These are phyloP conservation scores for Gynochthodes officinalis DNA, from an alignment of 257 asterid species.

Conservation along the genomic window DNA sequence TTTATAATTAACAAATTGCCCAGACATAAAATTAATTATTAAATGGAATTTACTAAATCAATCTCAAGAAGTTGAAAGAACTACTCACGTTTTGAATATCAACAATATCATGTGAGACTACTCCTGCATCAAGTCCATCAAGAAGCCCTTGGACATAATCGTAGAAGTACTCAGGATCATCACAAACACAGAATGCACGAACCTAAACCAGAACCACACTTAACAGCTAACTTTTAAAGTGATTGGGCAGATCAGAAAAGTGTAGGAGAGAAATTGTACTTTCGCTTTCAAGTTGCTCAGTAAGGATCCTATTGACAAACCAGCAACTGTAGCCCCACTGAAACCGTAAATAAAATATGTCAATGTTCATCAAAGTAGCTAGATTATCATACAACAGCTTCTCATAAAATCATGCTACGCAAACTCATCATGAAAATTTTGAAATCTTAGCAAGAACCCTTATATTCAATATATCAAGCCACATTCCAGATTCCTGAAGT, in stretches of 20 bases:
- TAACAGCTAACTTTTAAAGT: conserved; percentile 3
- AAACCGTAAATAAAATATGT: conserved; percentile 21
- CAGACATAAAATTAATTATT: neutral
- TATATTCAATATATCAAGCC: neutral
- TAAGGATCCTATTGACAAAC: conserved; percentile 71
- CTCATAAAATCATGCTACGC: neutral
- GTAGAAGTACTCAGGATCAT: conserved; percentile 86
- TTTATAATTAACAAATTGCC: neutral
- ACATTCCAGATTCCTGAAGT: conserved; percentile 1
- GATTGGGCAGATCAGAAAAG: conserved; percentile 3
- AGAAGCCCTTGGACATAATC: conserved; percentile 71
- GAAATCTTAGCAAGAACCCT: too few relatives aligned
- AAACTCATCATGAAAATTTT: neutral
- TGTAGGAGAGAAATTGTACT: conserved; percentile 33
- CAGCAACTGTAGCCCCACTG: conserved; percentile 98
- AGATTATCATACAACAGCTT: conserved; percentile 1
- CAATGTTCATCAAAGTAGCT: conserved; percentile 9
- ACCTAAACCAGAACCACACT: conserved; percentile 42
- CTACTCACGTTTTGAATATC: conserved; percentile 65
- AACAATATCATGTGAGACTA: conserved; percentile 71
- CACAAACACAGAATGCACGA: conserved; percentile 81
- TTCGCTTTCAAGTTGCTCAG: conserved; percentile 74
- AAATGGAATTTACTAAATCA: neutral
- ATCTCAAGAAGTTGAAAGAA: neutral
- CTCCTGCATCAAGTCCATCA: conserved; percentile 78